A percentile compares a stretch with the other conserved stretches of the same genome.
Evolutionary conservation across 2,329 filamentous ascomycete genomes (phyloP).

Genomic region (Coniella lustricola): DNA sequence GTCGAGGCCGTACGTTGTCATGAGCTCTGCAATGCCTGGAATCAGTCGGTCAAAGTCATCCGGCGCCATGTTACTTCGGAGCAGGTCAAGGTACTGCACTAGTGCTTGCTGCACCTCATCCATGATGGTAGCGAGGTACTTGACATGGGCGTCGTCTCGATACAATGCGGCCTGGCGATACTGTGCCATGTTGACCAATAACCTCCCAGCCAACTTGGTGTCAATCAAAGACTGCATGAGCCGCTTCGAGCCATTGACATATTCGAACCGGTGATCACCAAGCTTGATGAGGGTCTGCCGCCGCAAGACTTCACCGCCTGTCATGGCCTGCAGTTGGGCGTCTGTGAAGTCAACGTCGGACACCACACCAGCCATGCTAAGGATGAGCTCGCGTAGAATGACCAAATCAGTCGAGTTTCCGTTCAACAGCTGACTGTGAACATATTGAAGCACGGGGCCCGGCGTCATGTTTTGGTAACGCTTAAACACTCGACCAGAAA

Average conservation of each 20-base stretch:
- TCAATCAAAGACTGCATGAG: slow-evolving; percentile 74
- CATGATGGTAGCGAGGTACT: slow-evolving; percentile 78
- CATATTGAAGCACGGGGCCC: slow-evolving; percentile 80
- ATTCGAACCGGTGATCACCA: slow-evolving; percentile 74
- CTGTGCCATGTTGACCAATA: slow-evolving; percentile 86
- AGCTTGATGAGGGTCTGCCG: slow-evolving; percentile 74
- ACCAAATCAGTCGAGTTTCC: slow-evolving; percentile 88
- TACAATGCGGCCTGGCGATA: slow-evolving; percentile 84
- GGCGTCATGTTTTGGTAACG: slow-evolving; percentile 79
- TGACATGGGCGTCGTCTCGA: slow-evolving; percentile 71
- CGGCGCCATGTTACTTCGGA: slow-evolving; percentile 69
- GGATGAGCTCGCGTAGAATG: slow-evolving; percentile 82
- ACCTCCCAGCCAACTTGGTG: slow-evolving; percentile 68
- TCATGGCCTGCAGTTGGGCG: slow-evolving; percentile 78
- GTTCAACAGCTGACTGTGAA: slow-evolving; percentile 71
- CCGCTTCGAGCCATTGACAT: slow-evolving; percentile 66
- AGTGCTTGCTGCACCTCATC: slow-evolving; percentile 86
- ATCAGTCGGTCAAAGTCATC: slow-evolving; percentile 73
- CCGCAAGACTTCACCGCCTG: slow-evolving; percentile 72
- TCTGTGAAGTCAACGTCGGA: slow-evolving; percentile 85
- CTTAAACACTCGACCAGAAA: slow-evolving; percentile 84
- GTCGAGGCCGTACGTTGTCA: slow-evolving; percentile 73
- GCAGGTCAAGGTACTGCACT: slow-evolving; percentile 80
- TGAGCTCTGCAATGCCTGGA: slow-evolving; percentile 65
- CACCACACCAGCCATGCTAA: slow-evolving; percentile 89